Evolutionary conservation across 805 yeast species (phyloP).

Genomic region (Nakazawaea molendinolei): DNA sequence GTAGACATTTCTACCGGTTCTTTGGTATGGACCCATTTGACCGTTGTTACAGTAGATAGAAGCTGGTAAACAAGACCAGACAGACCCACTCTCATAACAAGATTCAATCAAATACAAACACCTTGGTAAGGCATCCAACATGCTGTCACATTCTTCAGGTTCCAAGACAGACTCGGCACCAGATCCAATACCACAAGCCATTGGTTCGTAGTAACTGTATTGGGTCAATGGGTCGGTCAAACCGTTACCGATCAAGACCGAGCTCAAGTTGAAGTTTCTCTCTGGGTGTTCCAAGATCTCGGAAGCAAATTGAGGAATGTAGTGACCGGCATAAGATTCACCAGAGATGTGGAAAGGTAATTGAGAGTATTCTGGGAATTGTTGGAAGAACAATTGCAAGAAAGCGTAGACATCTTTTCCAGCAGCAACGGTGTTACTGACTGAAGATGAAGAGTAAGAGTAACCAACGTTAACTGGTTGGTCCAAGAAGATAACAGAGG

Average conservation of each 20-base stretch:
- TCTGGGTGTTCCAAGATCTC: constrained; percentile 50
- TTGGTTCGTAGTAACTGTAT: constrained; percentile 75
- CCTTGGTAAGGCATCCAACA: constrained; percentile 56
- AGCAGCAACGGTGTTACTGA: constrained; percentile 72
- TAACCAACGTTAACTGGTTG: constrained; percentile 94
- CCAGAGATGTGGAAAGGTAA: constrained; percentile 73
- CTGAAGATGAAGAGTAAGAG: constrained; percentile 63
- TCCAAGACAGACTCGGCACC: constrained; percentile 72
- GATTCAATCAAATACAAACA: constrained; percentile 56
- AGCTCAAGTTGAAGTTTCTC: constrained; percentile 57
- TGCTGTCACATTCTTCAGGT: constrained; percentile 61
- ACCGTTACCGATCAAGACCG: constrained; percentile 90
- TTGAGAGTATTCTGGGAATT: constrained; percentile 65
- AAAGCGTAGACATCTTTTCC: constrained; percentile 84
- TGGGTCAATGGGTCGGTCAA: constrained; percentile 80
- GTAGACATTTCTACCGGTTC: constrained; percentile 56
- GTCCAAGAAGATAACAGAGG: constrained; percentile 84
- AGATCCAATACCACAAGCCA: constrained; percentile 85
- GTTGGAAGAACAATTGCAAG: constrained; percentile 73
- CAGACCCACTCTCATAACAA: constrained; percentile 57
- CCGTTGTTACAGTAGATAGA: constrained; percentile 56
- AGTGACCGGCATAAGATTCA: constrained; percentile 82
- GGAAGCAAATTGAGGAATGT: constrained; percentile 62
- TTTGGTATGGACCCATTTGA: constrained; percentile 49
- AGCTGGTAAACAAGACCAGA: constrained; percentile 59